Base-by-base conservation (phyloP, 176 grass and related monocot species). In the Oryza longistaminata region DNA sequence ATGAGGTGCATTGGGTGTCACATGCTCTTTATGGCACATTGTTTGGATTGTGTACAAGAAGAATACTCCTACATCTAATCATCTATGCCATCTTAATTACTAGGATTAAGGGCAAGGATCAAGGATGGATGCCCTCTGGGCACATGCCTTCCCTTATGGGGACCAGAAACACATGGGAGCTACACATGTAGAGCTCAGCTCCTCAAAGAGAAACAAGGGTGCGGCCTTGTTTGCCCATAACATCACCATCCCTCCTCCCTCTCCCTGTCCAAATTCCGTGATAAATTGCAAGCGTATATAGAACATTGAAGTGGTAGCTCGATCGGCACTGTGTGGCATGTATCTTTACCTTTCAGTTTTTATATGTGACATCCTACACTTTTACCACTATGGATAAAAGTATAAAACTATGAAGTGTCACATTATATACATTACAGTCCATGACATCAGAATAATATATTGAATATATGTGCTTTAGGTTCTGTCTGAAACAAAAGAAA, bases 121-220 rank as follows among this genome's bases (percentile, higher is more conserved):
- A 85, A 82, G 77, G 74, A 87, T 87, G 88, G 81, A 93, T 83
- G 68, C 74, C 76, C 87, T 87, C 75, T 83, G 53, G 74, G 74
- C 87, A 89, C 90, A 91, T 91, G 88, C 90, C 85, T 82, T 90
- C 88, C 73, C 72, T 87, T 70, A 85, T 85, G 88, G 91, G 90
- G 83, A 92, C 87, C 85, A 90, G 85, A 90, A 88, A 94, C 94
- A 97, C 94, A 97, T 90, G 94, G 82, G 89, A 90, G 80, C 85
- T 87, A 87, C 79, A 89, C 78, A 91, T 83, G 65, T 88, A 87
- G 74, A 88, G 82, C 86, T 67, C 71, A 83, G 71, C 68, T 68
- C 84, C 49, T 58, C 19, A n/a, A 67, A 80, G 89, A 84, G 89
- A 70, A 87, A 71, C 81, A 84, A 84, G 64, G 75, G 49, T 43